These are phyloP conservation scores for Plenodomus tracheiphilus DNA, from an alignment of 2,329 filamentous ascomycete species.

Conservation along the genomic window DNA sequence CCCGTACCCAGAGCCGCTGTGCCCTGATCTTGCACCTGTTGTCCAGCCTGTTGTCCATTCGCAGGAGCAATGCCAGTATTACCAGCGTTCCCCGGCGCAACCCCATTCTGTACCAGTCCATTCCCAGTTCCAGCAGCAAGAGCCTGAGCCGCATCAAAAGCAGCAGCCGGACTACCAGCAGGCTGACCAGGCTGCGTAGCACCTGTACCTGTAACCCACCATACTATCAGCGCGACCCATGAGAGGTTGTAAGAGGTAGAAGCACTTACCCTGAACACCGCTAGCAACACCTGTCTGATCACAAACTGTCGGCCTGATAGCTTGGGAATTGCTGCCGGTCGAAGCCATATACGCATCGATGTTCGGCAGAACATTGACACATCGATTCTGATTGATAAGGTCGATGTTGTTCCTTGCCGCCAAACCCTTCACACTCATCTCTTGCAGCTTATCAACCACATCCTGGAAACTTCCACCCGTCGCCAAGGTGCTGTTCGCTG, in stretches of 20 bases:
- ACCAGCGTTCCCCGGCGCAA: conserved; percentile 3
- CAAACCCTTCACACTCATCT: conserved; percentile 40
- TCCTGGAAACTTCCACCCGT: conserved; percentile 44
- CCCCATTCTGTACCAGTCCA: conserved; percentile 27
- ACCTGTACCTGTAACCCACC: conserved; percentile 14
- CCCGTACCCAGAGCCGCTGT: not conserved
- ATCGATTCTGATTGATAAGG: conserved; percentile 44
- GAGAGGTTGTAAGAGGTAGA: too few relatives aligned
- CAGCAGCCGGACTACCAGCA: conserved; percentile 36
- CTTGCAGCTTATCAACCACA: conserved; percentile 44
- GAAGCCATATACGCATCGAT: conserved; percentile 44
- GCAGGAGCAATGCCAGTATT: conserved; percentile 6
- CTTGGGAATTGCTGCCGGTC: conserved; percentile 33
- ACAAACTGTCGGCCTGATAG: conserved; percentile 36
- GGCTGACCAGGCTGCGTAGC: conserved; percentile 32
- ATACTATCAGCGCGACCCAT: conserved; percentile 2
- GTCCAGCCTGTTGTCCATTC: conserved; percentile 1
- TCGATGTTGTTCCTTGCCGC: conserved; percentile 39
- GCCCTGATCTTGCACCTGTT: not conserved
- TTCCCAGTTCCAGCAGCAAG: conserved; percentile 36
- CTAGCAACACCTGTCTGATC: conserved; percentile 40
- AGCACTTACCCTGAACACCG: conserved; percentile 32
- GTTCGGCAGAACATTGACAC: conserved; percentile 42
- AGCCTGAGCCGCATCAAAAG: conserved; percentile 32
- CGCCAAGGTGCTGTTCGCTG: conserved; percentile 43